Evolutionary conservation across 2,329 filamentous ascomycete genomes (phyloP), one percentile per base, ranked within the genome.

Genomic region (Diaporthe ampelina): DNA sequence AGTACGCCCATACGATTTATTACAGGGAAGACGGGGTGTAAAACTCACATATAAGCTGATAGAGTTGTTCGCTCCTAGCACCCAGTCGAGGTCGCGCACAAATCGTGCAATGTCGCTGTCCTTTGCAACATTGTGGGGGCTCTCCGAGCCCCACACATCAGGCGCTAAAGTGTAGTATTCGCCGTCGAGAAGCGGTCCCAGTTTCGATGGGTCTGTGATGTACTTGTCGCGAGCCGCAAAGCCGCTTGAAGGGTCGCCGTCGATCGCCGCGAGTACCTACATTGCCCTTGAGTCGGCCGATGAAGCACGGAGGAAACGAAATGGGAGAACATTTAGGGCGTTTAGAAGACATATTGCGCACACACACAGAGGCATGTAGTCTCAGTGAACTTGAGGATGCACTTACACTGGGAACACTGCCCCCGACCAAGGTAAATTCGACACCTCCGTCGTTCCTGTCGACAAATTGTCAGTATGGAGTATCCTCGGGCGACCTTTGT

Each of bases 101-200:
- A 81, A 79, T 50, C 77, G 75, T 57, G 77, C 73, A 2, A 82
- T 75, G n/a, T 76, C 72, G 19, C 78, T 72, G 4, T 81, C 81
- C 7, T 74, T 79, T 29, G 80, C 82, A 0, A 81, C 82, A 50
- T 82, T 81, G 73, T 86, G 84, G 21, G 79, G 65, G 58, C 82
- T 84, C 48, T 80, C 78, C 6, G 81, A 77, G 6, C 83, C 85
- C 86, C 86, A 88, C 45, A 82, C 80, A 77, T 88, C 86, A 3
- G 84, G 82, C 73, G 81, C 83, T 3, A 81, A 82, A 1, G 84
- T 84, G 75, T 88, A 88, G 76, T 88, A 88, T 76, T 88, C 87
- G 6, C 86, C 86, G 71, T 88, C 84, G 17, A 89, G 79, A 9
- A 85, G 79, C 1, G 86, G 86, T 0, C 87, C 87, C 4, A 86